Percentiles rank a stretch among this genome's conserved stretches.
Evolutionary conservation across 1,139 yeast species (phyloP).

Genomic region (Pichia sp.): DNA sequence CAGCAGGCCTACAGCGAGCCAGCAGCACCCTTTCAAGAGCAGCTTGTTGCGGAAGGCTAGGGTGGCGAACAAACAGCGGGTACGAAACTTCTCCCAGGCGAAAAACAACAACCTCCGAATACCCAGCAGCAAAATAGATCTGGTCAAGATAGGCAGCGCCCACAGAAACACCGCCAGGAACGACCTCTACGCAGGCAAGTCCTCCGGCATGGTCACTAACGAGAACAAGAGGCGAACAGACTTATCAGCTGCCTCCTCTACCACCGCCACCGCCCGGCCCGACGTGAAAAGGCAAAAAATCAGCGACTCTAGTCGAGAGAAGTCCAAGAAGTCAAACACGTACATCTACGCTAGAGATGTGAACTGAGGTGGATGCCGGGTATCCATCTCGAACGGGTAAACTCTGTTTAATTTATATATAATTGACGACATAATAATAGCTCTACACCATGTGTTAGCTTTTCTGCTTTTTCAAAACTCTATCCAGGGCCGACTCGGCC

Average conservation of each 20-base stretch:
- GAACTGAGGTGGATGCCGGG: not conserved
- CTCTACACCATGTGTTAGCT: not conserved
- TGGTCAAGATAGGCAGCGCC: constrained; percentile 1
- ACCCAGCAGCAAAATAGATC: not conserved
- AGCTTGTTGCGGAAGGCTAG: constrained; percentile 30
- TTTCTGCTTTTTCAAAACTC: constrained; percentile 21
- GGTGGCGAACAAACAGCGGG: constrained; percentile 26
- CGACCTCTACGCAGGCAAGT: not conserved
- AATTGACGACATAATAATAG: not conserved
- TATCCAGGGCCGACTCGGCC: constrained; percentile 17
- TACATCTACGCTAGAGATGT: not conserved
- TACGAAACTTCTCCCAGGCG: constrained; percentile 23
- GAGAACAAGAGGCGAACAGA: not conserved
- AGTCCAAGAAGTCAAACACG: constrained; percentile 6
- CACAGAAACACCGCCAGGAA: not conserved
- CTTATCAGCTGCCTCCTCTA: not conserved
- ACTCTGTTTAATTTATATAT: not conserved
- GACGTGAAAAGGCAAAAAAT: not conserved
- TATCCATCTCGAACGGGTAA: not conserved
- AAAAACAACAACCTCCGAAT: not conserved
- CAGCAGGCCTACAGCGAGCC: not conserved
- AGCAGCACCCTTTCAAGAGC: constrained; percentile 23
- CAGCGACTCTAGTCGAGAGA: not conserved
- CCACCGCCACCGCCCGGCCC: not conserved
- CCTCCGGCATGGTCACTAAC: not conserved